Percentiles rank a stretch among this genome's conserved stretches.
Conservation (phyloP, 1,284 basidiomycete species). For the Phellopilus nigrolimitatus region DNA sequence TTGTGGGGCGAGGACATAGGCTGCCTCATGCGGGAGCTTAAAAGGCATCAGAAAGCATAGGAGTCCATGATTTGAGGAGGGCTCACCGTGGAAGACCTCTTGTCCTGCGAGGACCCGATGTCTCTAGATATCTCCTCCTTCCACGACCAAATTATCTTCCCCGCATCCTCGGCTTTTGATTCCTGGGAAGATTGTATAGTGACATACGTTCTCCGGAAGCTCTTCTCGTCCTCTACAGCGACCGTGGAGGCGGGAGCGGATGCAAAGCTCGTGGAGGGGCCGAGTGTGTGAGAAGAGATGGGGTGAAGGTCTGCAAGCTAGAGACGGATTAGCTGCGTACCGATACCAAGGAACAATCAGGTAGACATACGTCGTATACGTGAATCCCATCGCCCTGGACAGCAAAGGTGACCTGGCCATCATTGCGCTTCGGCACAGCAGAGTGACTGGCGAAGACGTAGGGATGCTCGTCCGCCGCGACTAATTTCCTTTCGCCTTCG, state of each 20-base stretch:
- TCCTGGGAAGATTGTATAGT: constrained; percentile 47
- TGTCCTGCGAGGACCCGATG: constrained; percentile 30
- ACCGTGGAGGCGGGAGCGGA: constrained; percentile 49
- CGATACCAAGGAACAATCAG: background rate
- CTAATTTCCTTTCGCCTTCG: constrained; percentile 23
- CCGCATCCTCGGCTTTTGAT: constrained; percentile 34
- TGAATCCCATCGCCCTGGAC: constrained; percentile 69
- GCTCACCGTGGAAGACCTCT: constrained; percentile 45
- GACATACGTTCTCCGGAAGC: constrained; percentile 50
- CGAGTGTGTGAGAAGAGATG: constrained; percentile 60
- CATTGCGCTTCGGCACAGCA: constrained; percentile 34
- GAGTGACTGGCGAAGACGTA: constrained; percentile 40
- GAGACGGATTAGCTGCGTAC: too few relatives aligned
- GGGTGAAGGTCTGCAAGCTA: constrained; percentile 65
- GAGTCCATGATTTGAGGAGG: constrained; percentile 2
- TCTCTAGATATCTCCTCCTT: constrained; percentile 45
- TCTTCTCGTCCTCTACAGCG: constrained; percentile 32
- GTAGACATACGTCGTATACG: constrained; percentile 54
- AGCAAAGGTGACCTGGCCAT: constrained; percentile 57
- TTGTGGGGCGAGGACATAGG: background rate
- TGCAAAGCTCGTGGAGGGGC: constrained; percentile 56
- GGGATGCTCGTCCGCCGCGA: constrained; percentile 23
- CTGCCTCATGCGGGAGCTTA: constrained; percentile 1
- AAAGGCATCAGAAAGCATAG: too few relatives aligned
- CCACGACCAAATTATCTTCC: constrained; percentile 59